Conservation (phyloP, 2,329 filamentous ascomycete genomes). For the Incumbomyces delicatus region DNA sequence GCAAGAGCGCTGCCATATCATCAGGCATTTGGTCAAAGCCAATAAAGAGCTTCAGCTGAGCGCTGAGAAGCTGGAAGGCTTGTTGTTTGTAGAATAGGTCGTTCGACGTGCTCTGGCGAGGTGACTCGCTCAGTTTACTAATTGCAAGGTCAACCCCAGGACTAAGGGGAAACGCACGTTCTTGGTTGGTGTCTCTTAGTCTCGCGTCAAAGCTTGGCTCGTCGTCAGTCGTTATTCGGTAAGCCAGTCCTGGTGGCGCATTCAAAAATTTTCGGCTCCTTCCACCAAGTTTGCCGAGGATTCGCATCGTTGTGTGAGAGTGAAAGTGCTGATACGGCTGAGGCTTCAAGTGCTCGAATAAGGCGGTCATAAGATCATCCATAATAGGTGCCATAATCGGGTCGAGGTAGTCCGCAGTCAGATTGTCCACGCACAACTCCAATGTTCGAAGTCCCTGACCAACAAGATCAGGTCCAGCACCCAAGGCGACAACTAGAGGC, state of each 20-base stretch:
- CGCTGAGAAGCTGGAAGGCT: conserved; percentile 74
- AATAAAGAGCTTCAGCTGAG: conserved; percentile 83
- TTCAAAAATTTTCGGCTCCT: conserved; percentile 94
- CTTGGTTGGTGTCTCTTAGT: conserved; percentile 78
- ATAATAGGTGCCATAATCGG: conserved; percentile 99
- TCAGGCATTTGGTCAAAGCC: conserved; percentile 82
- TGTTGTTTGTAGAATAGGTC: conserved; percentile 90
- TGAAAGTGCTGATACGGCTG: conserved; percentile 96
- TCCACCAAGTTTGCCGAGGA: conserved; percentile 90
- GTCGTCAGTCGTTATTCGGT: conserved; percentile 79
- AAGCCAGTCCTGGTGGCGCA: conserved; percentile 72
- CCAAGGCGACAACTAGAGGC: conserved; percentile 86
- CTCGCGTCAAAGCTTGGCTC: conserved; percentile 77
- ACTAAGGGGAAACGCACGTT: conserved; percentile 76
- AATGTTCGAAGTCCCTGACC: conserved; percentile 87
- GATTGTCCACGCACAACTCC: conserved; percentile 93
- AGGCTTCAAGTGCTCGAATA: conserved; percentile 91
- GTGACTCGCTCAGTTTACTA: conserved; percentile 71
- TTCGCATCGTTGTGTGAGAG: conserved; percentile 93
- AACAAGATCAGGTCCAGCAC: conserved; percentile 85
- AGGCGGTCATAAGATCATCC: conserved; percentile 92
- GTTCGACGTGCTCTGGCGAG: conserved; percentile 50
- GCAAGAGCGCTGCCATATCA: conserved; percentile 72
- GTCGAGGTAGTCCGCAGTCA: conserved; percentile 94
- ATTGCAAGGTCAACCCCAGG: conserved; percentile 84